Evolutionary conservation across 2,329 filamentous ascomycete species (phyloP), one percentile per base, ranked within the genome.

Genomic region (Cryphonectria naterciae): DNA sequence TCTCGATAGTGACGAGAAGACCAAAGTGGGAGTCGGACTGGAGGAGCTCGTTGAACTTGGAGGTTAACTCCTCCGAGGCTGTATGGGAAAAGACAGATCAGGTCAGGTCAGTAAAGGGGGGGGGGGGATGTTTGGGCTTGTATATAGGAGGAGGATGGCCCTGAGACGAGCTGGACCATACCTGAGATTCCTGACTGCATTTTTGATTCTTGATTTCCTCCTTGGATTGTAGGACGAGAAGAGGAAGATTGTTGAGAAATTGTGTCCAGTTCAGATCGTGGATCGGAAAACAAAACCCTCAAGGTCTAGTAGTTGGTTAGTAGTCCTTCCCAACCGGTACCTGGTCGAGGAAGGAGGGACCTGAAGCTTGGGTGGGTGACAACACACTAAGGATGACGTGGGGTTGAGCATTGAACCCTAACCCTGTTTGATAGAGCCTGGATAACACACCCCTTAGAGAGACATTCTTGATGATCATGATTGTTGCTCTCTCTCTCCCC

Each of bases 31-130:
- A 82, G 68, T 85, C 79, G 66, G 87, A 87, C 65, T 86, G 85
- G 74, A 94, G 86, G 78, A 96, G 86, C 72, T 82, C 84, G 81
- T 89, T 90, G 86, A 96, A 95, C 76, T 92, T 86, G 76, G 88
- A 84, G 78, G 90, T 87, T 73, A 96, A 91, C 85, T 95, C 93
- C 81, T 91, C 81, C 70, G 93, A 95, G 75, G 92, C 93, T 93
- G 78, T 49, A 32, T 15, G 35, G 7, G 13, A 15, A 25, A n/a
- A 15, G 28, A 13, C n/a, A 11, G 4, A 13, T 72, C 35, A 70
- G 68, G 10, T 15, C n/a, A 10, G n/a, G 37, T n/a, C 32, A 52
- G 41, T 15, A 56, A 43, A 15, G 41, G 43, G 28, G 17, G 15
- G 19, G 28, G 32, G 19, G 28, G 32, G 28, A 22, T 17, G 17